Conservation (phyloP, 164 flowering plant genomes). For the Stephania japonica region DNA sequence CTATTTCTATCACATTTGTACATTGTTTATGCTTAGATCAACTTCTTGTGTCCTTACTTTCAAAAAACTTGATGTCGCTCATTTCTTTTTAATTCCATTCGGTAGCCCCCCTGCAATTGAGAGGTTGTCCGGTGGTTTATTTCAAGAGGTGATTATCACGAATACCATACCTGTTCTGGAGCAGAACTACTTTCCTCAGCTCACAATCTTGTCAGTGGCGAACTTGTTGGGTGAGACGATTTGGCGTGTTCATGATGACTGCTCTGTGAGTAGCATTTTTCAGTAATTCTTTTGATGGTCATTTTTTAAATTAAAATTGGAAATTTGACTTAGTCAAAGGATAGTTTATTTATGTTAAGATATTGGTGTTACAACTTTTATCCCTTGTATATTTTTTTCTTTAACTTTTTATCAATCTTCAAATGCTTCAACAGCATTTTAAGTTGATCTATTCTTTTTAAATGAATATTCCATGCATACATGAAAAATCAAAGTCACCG, state of each 20-base stretch:
- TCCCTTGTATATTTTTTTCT: neutral
- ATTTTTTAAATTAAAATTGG: constrained; percentile 33
- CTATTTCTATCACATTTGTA: neutral
- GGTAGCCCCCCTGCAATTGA: constrained; percentile 88
- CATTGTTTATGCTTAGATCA: neutral
- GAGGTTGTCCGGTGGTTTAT: constrained; percentile 76
- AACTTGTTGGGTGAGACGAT: constrained; percentile 86
- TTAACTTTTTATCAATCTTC: constrained; percentile 8
- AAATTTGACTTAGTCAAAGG: constrained; percentile 5
- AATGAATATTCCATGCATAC: neutral
- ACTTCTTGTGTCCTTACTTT: neutral
- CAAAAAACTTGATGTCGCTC: neutral
- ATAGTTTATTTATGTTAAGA: neutral
- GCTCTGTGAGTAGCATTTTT: constrained; percentile 78
- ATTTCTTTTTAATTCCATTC: constrained; percentile 4
- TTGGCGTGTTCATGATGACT: constrained; percentile 97
- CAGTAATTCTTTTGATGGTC: constrained; percentile 59
- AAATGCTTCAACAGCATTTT: neutral
- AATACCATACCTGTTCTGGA: constrained; percentile 76
- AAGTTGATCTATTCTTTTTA: neutral
- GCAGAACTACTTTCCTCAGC: constrained; percentile 76
- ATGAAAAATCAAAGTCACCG: neutral
- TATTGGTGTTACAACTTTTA: constrained; percentile 7
- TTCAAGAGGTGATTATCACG: constrained; percentile 87
- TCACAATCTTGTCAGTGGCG: constrained; percentile 76